A percentile compares a stretch with the other conserved stretches of the same genome.
Conservation (phyloP, 352 stramenopile species). For the Globisporangium rhizosaccharum region DNA sequence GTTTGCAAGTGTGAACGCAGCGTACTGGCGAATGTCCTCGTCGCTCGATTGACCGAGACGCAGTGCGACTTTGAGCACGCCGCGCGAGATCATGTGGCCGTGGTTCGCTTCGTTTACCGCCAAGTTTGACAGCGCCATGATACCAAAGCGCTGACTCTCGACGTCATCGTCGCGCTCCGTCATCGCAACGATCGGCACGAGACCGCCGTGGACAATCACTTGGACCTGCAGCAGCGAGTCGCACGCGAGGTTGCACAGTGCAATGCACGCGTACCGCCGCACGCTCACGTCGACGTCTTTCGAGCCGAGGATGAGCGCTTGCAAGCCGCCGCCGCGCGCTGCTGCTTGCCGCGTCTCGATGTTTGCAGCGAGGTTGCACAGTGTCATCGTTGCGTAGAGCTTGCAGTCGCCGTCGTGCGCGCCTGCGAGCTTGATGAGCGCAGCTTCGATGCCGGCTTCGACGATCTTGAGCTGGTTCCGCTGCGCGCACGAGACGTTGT, state of each 20-base stretch:
- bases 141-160: conserved; percentile 87
- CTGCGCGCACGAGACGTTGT: conserved; percentile 93
- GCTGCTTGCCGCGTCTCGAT: conserved; percentile 83
- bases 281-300: conserved; percentile 88
- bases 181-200: conserved; percentile 84
- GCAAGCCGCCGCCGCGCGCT: conserved; percentile 87
- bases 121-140: conserved; percentile 95
- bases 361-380: conserved; percentile 95
- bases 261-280: conserved; percentile 91
- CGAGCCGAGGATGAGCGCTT: conserved; percentile 83
- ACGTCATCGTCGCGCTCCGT: conserved; percentile 52
- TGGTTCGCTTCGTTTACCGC: conserved; percentile 94
- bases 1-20: conserved; percentile 92
- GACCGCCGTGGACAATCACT: conserved; percentile 91
- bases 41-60: conserved; percentile 65
- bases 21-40: conserved; percentile 86
- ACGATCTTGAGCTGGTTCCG: conserved; percentile 89
- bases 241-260: conserved; percentile 93
- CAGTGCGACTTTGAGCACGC: conserved; percentile 80
- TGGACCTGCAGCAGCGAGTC: conserved; percentile 87
- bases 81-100: conserved; percentile 84
- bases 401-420: conserved; percentile 91
- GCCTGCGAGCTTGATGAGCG: conserved; percentile 82
- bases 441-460: conserved; percentile 79
- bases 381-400: conserved; percentile 92